Base-by-base conservation (phyloP, 768 basidiomycete species). In the Auricularia cornea region DNA sequence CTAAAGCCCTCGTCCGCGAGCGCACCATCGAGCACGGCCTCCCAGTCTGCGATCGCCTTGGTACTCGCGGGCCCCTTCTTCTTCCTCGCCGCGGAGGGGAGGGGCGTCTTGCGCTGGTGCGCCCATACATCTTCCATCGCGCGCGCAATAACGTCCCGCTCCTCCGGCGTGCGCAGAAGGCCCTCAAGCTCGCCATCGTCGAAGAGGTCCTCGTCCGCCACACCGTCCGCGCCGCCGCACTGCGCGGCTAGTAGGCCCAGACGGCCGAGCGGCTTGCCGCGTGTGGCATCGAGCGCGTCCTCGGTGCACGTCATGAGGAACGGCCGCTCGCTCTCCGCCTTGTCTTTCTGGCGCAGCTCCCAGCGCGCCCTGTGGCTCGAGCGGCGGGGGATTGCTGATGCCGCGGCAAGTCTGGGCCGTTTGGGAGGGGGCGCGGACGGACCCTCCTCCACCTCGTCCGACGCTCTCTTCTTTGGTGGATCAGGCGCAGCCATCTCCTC, bases 191-290 rank as follows among this genome's bases (percentile, higher is more conserved):
- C 90, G 2, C 84, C 87, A 32, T 83, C 80, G 3, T 74, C 80
- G 64, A 92, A 90, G 28, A 92, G 74, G 63, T 92, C 90, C 8
- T 89, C 85, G 64, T 93, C 90, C 1, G 68, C 65, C 23, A 92
- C 83, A 26, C 79, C 73, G 28, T 76, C 75, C 38, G 73, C 79
- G 38, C 85, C 86, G 54, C 88, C 86, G 52, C 87, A 85, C 56
- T 78, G 76, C 12, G 78, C 75, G 0, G 79, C 74, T 35, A 92
- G 79, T 30, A 86, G 73, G 66, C 90, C 88, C 10, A 92, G 79
- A 35, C 90, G 87, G 2, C 86, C 85, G 2, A 85, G 89, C 28
- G 69, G 57, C 59, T 73, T 61, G n/a, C n/a, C n/a, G n/a, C n/a
- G n/a, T 65, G 72, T 38, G 35, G 10, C 35, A 8, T 38, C 35